These are phyloP conservation scores for Viola odorata DNA, from an alignment of 345 rosid genomes.

Conservation along the genomic window DNA sequence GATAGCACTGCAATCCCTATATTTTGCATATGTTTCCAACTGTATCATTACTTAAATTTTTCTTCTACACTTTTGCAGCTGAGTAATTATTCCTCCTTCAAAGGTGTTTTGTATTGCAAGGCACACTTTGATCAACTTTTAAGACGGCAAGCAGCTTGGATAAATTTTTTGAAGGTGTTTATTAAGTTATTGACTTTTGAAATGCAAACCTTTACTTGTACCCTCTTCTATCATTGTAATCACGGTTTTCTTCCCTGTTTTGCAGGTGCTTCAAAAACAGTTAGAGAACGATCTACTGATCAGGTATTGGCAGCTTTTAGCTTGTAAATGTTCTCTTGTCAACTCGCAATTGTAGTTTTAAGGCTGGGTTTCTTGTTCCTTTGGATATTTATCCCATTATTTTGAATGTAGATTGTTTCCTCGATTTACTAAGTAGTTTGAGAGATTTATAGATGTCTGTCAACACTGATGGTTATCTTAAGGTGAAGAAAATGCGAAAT, in stretches of 20 bases:
- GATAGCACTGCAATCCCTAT: not conserved
- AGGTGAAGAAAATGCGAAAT: no score
- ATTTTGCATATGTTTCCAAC: not conserved
- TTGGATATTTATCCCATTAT: no score
- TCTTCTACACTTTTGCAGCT: slow-evolving; percentile 37
- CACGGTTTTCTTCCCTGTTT: not conserved
- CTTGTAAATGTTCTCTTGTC: no score
- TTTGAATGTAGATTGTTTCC: no score
- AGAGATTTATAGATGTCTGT: no score
- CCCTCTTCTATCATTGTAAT: slow-evolving; percentile 2
- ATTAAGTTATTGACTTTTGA: not conserved
- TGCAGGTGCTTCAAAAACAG: slow-evolving; percentile 52
- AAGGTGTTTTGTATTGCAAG: slow-evolving; percentile 74
- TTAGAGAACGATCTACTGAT: slow-evolving; percentile 45
- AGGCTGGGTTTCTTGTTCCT: no score
- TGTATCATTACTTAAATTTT: not conserved
- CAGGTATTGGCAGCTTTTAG: slow-evolving; percentile 35
- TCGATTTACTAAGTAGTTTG: no score
- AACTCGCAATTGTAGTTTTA: no score
- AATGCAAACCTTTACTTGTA: not conserved
- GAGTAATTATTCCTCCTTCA: slow-evolving; percentile 56
- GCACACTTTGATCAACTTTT: slow-evolving; percentile 77
- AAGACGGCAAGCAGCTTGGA: slow-evolving; percentile 74
- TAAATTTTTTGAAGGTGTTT: slow-evolving; percentile 64
- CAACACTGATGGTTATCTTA: no score